These are phyloP conservation scores for Rhynchospora pubera DNA, from an alignment of 176 grass and related monocot genomes.

Conservation along the genomic window DNA sequence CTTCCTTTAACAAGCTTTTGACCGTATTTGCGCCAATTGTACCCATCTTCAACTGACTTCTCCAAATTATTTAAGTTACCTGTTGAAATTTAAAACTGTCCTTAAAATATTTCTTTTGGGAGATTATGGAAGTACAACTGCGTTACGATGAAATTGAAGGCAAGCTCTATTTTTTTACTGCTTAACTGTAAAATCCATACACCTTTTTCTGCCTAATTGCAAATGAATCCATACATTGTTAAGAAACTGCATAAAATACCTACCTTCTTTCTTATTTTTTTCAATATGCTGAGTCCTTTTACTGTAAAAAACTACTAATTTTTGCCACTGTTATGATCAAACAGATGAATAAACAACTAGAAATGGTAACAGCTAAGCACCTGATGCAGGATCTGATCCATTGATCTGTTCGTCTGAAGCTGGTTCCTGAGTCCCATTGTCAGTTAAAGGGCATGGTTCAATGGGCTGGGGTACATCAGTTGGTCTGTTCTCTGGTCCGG, in stretches of 20 bases:
- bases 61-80: conserved; percentile 24
- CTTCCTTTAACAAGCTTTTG: conserved; percentile 96
- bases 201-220: not conserved
- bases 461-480: conserved; percentile 32
- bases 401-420: conserved; percentile 35
- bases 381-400: conserved; percentile 34
- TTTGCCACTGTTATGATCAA: not conserved
- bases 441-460: conserved; percentile 38
- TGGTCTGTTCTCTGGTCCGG: conserved; percentile 32
- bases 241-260: not conserved
- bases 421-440: conserved; percentile 37
- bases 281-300: not conserved
- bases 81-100: not conserved
- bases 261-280: not conserved
- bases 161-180: not conserved
- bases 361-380: not conserved
- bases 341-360: not conserved
- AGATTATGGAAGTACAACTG: not conserved
- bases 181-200: not conserved
- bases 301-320: not conserved
- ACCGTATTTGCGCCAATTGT: conserved; percentile 97
- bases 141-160: not conserved
- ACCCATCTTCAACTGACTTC: conserved; percentile 76
- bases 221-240: not conserved
- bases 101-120: conserved; percentile 16